Conservation (phyloP, 352 stramenopile genomes). For the Pythium plurisporium region DNA sequence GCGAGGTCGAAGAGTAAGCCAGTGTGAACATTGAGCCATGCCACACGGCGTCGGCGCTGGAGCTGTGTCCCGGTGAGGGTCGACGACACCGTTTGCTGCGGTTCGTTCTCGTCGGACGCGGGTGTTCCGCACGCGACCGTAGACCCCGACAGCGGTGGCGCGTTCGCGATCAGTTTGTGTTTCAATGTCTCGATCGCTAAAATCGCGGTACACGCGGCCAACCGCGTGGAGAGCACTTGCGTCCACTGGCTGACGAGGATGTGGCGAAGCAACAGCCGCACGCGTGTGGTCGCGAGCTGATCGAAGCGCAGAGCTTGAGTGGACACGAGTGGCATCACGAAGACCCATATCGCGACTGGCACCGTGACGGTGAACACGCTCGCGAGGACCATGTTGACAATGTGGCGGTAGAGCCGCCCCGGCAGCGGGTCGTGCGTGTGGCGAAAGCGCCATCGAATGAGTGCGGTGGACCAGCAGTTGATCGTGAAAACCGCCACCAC, state of each 20-base stretch:
- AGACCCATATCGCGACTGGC: constrained; percentile 1
- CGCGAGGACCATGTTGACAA: constrained; percentile 2
- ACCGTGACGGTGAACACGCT: constrained; percentile 6
- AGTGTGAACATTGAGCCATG: no score
- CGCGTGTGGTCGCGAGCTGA: constrained; percentile 1
- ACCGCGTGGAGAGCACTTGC: constrained; percentile 2
- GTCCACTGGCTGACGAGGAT: neutral
- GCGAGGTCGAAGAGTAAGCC: no score
- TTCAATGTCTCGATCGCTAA: constrained; percentile 11
- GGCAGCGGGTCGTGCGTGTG: neutral
- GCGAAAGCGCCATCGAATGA: constrained; percentile 5
- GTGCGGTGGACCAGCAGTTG: constrained; percentile 10
- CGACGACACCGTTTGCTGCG: no score
- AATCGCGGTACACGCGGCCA: constrained; percentile 4
- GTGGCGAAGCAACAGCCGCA: constrained; percentile 1
- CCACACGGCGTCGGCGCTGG: no score
- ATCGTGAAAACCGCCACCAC: neutral
- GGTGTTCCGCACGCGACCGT: no score
- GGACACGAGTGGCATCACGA: neutral
- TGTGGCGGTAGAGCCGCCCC: neutral
- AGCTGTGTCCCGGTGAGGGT: no score
- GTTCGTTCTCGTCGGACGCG: no score
- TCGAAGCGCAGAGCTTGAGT: neutral
- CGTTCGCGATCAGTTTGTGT: neutral
- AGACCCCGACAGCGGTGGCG: neutral